A percentile compares a stretch with the other conserved stretches of the same genome.
Conservation (phyloP, 306 rosid genomes). For the Parietaria judaica region DNA sequence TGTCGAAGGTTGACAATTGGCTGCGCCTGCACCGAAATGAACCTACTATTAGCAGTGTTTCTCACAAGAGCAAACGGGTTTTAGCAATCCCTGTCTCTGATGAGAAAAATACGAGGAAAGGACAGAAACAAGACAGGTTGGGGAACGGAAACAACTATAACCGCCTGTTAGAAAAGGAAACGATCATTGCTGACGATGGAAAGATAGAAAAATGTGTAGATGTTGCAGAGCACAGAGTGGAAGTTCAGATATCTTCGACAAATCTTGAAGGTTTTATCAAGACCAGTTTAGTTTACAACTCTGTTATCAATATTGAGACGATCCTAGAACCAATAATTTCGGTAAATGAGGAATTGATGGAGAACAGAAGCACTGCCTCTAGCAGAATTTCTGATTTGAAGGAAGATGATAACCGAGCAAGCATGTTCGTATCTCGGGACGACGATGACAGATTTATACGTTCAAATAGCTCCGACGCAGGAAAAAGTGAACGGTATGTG, state of each 20-base stretch:
- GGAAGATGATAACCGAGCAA: conserved; percentile 4
- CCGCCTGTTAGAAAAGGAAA: not conserved
- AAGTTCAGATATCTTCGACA: conserved; percentile 5
- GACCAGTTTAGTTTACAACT: conserved; percentile 8
- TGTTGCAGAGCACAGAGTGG: conserved; percentile 7
- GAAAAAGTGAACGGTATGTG: conserved; percentile 2
- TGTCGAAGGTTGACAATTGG: conserved; percentile 26
- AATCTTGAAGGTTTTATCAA: conserved; percentile 1
- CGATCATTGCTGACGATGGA: conserved; percentile 9
- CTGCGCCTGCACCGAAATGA: conserved; percentile 16
- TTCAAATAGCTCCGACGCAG: conserved; percentile 4
- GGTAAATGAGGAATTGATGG: not conserved
- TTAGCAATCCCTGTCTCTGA: conserved; percentile 20
- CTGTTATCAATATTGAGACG: conserved; percentile 4
- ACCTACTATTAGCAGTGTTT: conserved; percentile 7
- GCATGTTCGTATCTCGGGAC: conserved; percentile 8
- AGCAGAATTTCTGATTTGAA: conserved; percentile 1
- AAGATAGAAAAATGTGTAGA: conserved; percentile 12
- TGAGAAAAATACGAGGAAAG: conserved; percentile 13
- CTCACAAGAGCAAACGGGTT: conserved; percentile 17
- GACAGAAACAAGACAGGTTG: conserved; percentile 8
- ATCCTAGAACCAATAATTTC: not conserved
- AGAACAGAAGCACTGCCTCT: conserved; percentile 8
- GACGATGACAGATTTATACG: conserved; percentile 5
- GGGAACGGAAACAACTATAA: conserved; percentile 5